Conservation (phyloP, 164 flowering plant species). For the Stephania yunnanensis region DNA sequence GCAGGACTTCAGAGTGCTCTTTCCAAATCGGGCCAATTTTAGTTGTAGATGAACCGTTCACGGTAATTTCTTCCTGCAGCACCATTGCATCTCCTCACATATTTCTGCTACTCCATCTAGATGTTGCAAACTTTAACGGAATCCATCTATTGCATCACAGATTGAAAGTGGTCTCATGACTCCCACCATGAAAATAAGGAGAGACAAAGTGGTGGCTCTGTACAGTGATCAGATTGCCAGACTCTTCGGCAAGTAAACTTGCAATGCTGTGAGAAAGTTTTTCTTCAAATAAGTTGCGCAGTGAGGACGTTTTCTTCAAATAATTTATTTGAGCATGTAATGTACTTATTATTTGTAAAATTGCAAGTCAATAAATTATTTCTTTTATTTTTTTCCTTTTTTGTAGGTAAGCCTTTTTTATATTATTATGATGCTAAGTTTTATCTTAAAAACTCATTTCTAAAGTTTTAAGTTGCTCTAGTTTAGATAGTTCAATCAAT, state of each 20-base stretch:
- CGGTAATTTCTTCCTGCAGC: slow-evolving; percentile 32
- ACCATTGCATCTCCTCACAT: too few species aligned
- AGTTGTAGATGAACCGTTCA: slow-evolving; percentile 75
- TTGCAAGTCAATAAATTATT: too few species aligned
- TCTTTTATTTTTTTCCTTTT: too few species aligned
- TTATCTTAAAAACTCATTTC: background rate
- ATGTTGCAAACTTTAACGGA: background rate
- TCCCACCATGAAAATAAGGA: slow-evolving; percentile 81
- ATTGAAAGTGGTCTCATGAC: slow-evolving; percentile 91
- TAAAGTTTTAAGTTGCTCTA: background rate
- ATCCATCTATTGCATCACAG: slow-evolving; percentile 30
- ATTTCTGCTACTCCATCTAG: background rate
- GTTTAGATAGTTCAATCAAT: too few species aligned
- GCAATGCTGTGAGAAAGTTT: background rate
- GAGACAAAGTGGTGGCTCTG: slow-evolving; percentile 55
- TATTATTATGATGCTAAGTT: background rate
- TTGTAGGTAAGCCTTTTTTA: too few species aligned
- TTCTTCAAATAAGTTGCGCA: background rate
- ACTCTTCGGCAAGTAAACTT: slow-evolving; percentile 38
- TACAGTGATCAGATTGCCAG: slow-evolving; percentile 53
- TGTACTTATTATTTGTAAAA: too few species aligned
- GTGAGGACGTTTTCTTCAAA: background rate
- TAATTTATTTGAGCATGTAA: background rate
- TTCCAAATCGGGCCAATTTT: slow-evolving; percentile 85
- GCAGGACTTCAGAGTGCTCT: slow-evolving; percentile 79